Base-by-base conservation (phyloP, 2,329 filamentous ascomycete species). In the Paecilomyces formosus region DNA sequence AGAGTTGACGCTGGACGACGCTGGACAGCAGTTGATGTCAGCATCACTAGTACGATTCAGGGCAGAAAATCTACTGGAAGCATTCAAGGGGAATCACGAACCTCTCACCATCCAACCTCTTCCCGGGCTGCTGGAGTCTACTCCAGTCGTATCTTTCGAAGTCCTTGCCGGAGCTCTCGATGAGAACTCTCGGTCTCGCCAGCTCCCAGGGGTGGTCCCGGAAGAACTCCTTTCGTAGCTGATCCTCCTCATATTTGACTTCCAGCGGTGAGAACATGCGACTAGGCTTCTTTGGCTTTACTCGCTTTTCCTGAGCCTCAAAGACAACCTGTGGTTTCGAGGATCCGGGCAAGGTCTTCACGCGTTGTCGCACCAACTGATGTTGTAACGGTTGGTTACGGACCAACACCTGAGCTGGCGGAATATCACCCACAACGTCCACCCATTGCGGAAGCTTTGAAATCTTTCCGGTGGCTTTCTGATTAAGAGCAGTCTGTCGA, bases 131-230 rank as follows among this genome's bases (percentile, higher is more conserved):
- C 66, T 82, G 79, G 65, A 96, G 74, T 66, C 75, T 86, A 65
- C 87, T 89, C 93, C 93, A 97, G 74, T 97, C 85, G 67, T 85
- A 86, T 57, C 77, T 80, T 72, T 88, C 84, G 55, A 85, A 80
- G 70, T 99, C 93, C 70, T 88, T 89, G 56, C 94, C 94, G 68
- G 93, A 88, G 65, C 86, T 80, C 76, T 99, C 94, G 9, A 97
- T 78, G 53, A 99, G 80, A 59, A 96, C 81, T 65, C 90, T 83
- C 57, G 94, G 94, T 62, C 93, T 83, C 18, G 94, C 94, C 70
- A 99, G 79, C 76, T 99, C 94, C 94, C 94, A 99, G 4, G 94
- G 94, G 72, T 99, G 94, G 74, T 99, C 93, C 69, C 82, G 85
- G 79, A 90, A 99, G 78, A 97, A 99, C 28, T 87, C 85, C 65